Percentiles rank a stretch among this genome's conserved stretches.
These are phyloP conservation scores for Tricholoma terreum DNA, from an alignment of 768 basidiomycete genomes.

Conservation along the genomic window DNA sequence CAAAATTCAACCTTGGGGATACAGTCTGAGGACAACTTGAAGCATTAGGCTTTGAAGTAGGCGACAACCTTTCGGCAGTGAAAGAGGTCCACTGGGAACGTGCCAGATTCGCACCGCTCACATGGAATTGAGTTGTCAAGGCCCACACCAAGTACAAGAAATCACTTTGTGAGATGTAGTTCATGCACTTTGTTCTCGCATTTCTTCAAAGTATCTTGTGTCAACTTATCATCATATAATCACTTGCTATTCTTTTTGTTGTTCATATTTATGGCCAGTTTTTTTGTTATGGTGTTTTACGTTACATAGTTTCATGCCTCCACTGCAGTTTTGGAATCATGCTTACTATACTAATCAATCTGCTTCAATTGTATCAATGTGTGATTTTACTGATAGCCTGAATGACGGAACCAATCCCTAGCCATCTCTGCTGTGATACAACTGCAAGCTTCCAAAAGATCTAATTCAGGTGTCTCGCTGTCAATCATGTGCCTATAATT, in stretches of 20 bases:
- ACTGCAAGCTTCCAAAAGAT: slow-evolving; percentile 19
- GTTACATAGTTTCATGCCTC: neutral
- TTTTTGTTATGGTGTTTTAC: neutral
- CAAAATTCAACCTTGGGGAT: neutral
- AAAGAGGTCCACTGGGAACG: too few species aligned
- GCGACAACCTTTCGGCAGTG: neutral
- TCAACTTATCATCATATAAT: too few species aligned
- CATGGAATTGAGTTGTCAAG: too few species aligned
- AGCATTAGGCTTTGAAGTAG: too few species aligned
- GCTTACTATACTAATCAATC: neutral
- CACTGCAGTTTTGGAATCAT: neutral
- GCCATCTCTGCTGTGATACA: slow-evolving; percentile 25
- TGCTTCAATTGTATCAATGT: neutral
- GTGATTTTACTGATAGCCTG: slow-evolving; percentile 11
- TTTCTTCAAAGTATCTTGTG: too few species aligned
- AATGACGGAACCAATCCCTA: slow-evolving; percentile 24
- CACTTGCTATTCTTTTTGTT: neutral
- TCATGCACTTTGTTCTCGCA: too few species aligned
- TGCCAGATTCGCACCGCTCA: too few species aligned
- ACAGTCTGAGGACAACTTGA: too few species aligned
- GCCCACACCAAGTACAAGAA: too few species aligned
- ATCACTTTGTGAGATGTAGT: too few species aligned
- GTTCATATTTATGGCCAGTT: neutral
- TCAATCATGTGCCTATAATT: too few species aligned
- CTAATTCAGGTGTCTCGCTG: slow-evolving; percentile 16